Evolutionary conservation across 1,284 basidiomycete genomes (phyloP), one percentile per base, ranked within the genome.

Genomic region (Ustilago crameri): DNA sequence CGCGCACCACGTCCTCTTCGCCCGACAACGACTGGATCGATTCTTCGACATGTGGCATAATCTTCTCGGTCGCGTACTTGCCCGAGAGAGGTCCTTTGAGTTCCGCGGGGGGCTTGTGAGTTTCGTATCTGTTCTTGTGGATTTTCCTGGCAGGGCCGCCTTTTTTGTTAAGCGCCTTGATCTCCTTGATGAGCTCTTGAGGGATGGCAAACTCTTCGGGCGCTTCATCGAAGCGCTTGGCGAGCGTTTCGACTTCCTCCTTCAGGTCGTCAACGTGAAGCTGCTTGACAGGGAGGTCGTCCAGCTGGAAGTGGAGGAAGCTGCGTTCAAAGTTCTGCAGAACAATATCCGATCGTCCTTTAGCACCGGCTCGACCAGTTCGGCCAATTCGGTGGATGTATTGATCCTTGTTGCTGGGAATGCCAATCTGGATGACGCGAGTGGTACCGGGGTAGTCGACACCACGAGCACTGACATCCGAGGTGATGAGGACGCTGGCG

Each of bases 311-410:
- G 12, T 86, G 86, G 60, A 93, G 84, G 84, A 91, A 97, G 10
- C 87, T 88, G 30, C 86, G 84, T 84, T 98, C 95, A 87, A 89
- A 95, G 12, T 91, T 91, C 10, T 91, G 85, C 22, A 98, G 86
- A 20, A 98, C 87, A 49, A 98, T 84, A 84, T 98, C 95, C 8
- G 91, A 93, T 57, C 93, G 89, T 0, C 92, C 92, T 23, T 85
- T 84, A 37, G 87, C 87, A 23, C 86, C 86, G 2, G 90, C 91
- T 76, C 95, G 90, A 20, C 93, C 94, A 0, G 95, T 96, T 63
- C 94, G 88, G 2, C 94, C 93, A 46, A 98, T 90, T 66, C 95
- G 91, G 81, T 97, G 94, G 50, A 95, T 87, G 84, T 98, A 98
- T 76, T 91, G 89, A 45, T 94, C 91, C 10, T 88, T 83, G 5